A percentile compares a stretch with the other conserved stretches of the same genome.
phyloP scores from a whole-genome alignment of 345 rosid genomes.

The Populus simonii region DNA sequence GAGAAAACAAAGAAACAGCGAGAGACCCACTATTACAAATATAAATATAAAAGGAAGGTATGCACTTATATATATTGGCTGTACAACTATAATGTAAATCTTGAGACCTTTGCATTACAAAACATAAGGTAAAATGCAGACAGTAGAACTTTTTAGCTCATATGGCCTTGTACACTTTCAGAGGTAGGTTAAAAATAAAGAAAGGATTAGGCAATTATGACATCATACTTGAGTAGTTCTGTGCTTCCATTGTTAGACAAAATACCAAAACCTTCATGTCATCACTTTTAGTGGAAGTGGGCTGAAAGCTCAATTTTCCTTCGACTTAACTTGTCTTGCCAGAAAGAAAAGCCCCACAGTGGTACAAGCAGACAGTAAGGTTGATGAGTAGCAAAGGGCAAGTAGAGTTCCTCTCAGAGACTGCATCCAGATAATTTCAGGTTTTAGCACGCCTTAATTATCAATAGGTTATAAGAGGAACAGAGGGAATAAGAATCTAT shows the following conservation, averaged over 20 bases:
- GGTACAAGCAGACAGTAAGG: slow-evolving; percentile 61
- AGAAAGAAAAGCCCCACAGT: slow-evolving; percentile 60
- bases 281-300: background rate
- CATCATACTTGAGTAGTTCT: background rate
- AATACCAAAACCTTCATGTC: slow-evolving; percentile 1
- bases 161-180: background rate
- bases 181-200: background rate
- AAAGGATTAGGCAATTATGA: background rate
- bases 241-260: background rate
- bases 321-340: slow-evolving; percentile 56
- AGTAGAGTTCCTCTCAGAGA: slow-evolving; percentile 78
- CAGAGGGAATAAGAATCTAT: background rate
- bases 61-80: background rate
- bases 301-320: slow-evolving; percentile 42
- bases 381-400: slow-evolving; percentile 51
- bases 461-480: background rate
- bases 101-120: background rate
- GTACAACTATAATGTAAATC: background rate
- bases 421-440: slow-evolving; percentile 42
- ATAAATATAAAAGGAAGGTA: background rate
- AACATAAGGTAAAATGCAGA: background rate
- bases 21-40: too few species aligned
- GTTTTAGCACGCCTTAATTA: background rate
- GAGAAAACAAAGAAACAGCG: too few species aligned
- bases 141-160: background rate